These are phyloP conservation scores for Populus pruinosa DNA, from an alignment of 345 rosid species.

Conservation along the genomic window DNA sequence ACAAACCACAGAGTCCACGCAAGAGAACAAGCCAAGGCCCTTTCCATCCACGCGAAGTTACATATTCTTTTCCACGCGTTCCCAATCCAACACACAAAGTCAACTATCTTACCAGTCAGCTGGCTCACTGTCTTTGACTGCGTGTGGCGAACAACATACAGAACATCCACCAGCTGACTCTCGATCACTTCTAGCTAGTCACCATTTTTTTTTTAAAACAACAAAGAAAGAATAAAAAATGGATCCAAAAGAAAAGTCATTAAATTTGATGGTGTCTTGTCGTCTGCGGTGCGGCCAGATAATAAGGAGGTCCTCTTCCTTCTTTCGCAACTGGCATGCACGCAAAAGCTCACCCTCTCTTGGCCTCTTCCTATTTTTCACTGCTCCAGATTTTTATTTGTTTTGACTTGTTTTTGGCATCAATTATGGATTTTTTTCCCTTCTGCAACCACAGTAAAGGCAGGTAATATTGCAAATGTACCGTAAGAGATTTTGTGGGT, in stretches of 20 bases:
- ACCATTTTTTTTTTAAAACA: not conserved
- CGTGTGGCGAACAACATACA: not conserved
- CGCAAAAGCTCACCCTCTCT: not conserved
- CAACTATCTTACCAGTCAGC: not conserved
- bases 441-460: not conserved
- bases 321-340: not conserved
- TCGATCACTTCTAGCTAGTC: not conserved
- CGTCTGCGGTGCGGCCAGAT: not conserved
- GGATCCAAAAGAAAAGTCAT: not conserved
- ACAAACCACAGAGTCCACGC: too few species aligned
- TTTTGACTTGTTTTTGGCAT: not conserved
- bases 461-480: not conserved
- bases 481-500: not conserved
- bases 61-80: not conserved
- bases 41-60: not conserved
- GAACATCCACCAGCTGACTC: not conserved
- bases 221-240: not conserved
- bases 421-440: not conserved
- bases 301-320: not conserved
- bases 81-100: not conserved
- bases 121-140: not conserved
- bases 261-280: constrained; percentile 6
- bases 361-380: not conserved
- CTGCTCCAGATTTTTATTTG: not conserved
- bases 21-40: not conserved